Percentiles rank a stretch among this genome's conserved stretches.
Conservation (phyloP, 768 basidiomycete species). For the Agaricus sinodeliciosus region DNA sequence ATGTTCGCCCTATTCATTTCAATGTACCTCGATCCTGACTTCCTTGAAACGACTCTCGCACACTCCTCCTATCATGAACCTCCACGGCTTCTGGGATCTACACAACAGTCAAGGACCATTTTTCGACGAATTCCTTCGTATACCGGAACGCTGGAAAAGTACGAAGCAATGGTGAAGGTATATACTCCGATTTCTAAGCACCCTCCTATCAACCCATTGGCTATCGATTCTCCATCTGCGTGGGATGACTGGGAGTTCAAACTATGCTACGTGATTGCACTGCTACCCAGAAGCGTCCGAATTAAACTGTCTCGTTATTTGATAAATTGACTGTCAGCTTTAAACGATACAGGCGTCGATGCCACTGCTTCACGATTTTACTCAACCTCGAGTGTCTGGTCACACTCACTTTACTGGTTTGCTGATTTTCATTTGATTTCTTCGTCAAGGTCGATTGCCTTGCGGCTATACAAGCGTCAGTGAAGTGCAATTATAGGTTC, state of each 20-base stretch:
- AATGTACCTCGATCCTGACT: not conserved
- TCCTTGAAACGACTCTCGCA: slow-evolving; percentile 2
- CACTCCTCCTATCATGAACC: not conserved
- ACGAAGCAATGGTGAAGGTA: not conserved
- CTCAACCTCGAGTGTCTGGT: not conserved
- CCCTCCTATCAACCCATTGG: not conserved
- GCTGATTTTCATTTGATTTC: not conserved
- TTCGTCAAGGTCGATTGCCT: not conserved
- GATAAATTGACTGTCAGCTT: slow-evolving; percentile 6
- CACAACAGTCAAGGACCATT: not conserved
- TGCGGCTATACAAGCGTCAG: not conserved
- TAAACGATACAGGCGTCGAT: slow-evolving; percentile 1
- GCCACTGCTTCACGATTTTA: not conserved
- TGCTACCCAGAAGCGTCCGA: not conserved
- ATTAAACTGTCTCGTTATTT: slow-evolving; percentile 8
- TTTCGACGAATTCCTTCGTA: not conserved
- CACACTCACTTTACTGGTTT: not conserved
- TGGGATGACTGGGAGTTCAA: not conserved
- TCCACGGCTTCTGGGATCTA: slow-evolving; percentile 3
- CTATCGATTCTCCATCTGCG: not conserved
- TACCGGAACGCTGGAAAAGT: not conserved
- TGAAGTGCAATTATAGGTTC: not conserved
- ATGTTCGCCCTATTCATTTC: slow-evolving; percentile 5
- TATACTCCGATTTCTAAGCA: not conserved
- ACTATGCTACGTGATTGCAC: not conserved